These are phyloP conservation scores for Triadica sebifera DNA, from an alignment of 345 rosid genomes.

Conservation along the genomic window DNA sequence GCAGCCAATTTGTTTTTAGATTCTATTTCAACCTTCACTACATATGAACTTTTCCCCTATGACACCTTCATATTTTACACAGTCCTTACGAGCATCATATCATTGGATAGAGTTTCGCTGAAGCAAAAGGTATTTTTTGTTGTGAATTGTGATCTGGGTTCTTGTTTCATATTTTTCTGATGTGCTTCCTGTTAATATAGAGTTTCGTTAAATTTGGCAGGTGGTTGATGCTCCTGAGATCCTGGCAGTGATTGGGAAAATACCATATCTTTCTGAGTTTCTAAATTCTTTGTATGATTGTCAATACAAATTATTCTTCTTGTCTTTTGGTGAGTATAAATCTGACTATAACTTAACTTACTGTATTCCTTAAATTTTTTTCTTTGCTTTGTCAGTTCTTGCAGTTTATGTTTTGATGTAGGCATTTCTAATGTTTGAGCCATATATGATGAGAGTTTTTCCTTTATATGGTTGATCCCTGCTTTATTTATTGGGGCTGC, in stretches of 20 bases:
- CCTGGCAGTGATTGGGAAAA: conserved; percentile 92
- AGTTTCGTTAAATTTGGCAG: conserved; percentile 39
- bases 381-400: neutral
- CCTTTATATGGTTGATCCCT: neutral
- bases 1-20: conserved; percentile 88
- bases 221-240: conserved; percentile 99
- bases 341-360: conserved; percentile 1
- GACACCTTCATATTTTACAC: conserved; percentile 97
- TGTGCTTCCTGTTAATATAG: neutral
- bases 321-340: conserved; percentile 75
- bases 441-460: neutral
- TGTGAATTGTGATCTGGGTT: conserved; percentile 2
- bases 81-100: conserved; percentile 87
- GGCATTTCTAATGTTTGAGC: neutral
- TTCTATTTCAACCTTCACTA: conserved; percentile 97
- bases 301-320: conserved; percentile 86
- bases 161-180: neutral
- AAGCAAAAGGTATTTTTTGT: conserved; percentile 76
- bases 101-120: conserved; percentile 91
- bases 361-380: neutral
- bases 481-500: conserved; percentile 2
- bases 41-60: conserved; percentile 91
- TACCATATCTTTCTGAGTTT: conserved; percentile 83
- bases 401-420: neutral
- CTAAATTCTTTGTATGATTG: conserved; percentile 90